These are phyloP conservation scores for Boletus rubroflammeus DNA, from an alignment of 768 basidiomycete species.

Conservation along the genomic window DNA sequence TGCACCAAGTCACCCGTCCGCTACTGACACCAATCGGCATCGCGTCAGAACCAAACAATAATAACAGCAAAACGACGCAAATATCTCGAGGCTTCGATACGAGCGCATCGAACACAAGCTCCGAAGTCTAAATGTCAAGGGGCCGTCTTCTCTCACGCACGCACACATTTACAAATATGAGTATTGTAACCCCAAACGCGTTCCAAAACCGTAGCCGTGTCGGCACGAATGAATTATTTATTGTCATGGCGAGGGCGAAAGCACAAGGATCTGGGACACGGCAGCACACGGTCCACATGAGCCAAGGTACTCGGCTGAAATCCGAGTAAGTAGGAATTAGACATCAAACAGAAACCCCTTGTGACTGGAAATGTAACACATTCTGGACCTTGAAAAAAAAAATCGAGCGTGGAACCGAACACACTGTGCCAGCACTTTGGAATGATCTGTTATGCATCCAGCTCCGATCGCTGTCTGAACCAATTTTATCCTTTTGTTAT, in stretches of 20 bases:
- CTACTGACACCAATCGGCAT: constrained; percentile 9
- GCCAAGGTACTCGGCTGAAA: neutral
- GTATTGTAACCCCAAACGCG: constrained; percentile 6
- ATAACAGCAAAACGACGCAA: neutral
- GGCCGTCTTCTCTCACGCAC: neutral
- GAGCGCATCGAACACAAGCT: neutral
- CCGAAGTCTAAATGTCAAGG: constrained; percentile 14
- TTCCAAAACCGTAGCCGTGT: neutral
- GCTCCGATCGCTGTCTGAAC: constrained; percentile 7
- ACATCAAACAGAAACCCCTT: neutral
- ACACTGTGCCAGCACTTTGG: too few species aligned
- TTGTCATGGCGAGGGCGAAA: neutral
- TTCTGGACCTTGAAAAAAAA: neutral
- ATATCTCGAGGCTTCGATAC: constrained; percentile 9
- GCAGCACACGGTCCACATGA: neutral
- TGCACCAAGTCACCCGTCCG: constrained; percentile 22
- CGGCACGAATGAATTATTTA: neutral
- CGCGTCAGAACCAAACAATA: neutral
- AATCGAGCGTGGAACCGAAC: neutral
- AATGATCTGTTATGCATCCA: constrained; percentile 4
- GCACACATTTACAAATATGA: too few species aligned
- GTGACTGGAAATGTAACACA: neutral
- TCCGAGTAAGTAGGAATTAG: neutral
- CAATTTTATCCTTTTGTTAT: neutral
- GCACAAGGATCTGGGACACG: neutral